Base-by-base conservation (phyloP, 2,329 filamentous ascomycete genomes). In the Cadophora sp. region DNA sequence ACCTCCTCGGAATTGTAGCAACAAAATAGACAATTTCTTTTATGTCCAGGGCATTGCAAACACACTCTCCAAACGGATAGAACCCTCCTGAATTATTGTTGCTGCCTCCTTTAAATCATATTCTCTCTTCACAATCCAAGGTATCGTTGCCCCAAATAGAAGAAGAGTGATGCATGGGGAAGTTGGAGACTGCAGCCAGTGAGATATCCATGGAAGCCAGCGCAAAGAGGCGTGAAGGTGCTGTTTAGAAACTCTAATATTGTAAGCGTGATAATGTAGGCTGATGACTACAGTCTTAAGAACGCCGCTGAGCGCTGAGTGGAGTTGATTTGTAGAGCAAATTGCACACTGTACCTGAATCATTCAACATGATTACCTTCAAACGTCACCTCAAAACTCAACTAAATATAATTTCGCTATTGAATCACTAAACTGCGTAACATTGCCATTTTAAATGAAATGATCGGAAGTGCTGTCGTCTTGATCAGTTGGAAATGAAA, bases 101-200 rank as follows among this genome's bases (percentile, higher is more conserved):
- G 6, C 48, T 22, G 22, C 48, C 48, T 11, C 24, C 48, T 22
- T 51, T 51, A 13, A 51, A 22, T 22, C 48, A 51, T 30, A 20
- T 14, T 16, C 24, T 14, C 14, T 51, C 24, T 4, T 51, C 5
- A 13, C 27, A 51, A 16, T 51, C 14, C 2, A 16, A 27, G 24
- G 48, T 9, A 51, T 51, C 48, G 22, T 30, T 13, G 9, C 48
- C 48, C 48, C 48, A 51, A 70, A 83, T 1, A 82, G 82, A 24
- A 80, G 83, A n/a, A n/a, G n/a, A n/a, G n/a, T n/a, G n/a, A 22
- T 73, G 75, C 41, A 75, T 70, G 71, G 66, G 75, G 58, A 74
- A 72, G n/a, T 76, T 79, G 65, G 70, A 76, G 30, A 72, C 78
- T 20, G 80, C 78, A 48, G 79, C 80, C 70, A 70, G 75, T 39